Evolutionary conservation across 2,329 filamentous ascomycete genomes (phyloP), one percentile per base, ranked within the genome.

Genomic region (Botrytis squamosa): DNA sequence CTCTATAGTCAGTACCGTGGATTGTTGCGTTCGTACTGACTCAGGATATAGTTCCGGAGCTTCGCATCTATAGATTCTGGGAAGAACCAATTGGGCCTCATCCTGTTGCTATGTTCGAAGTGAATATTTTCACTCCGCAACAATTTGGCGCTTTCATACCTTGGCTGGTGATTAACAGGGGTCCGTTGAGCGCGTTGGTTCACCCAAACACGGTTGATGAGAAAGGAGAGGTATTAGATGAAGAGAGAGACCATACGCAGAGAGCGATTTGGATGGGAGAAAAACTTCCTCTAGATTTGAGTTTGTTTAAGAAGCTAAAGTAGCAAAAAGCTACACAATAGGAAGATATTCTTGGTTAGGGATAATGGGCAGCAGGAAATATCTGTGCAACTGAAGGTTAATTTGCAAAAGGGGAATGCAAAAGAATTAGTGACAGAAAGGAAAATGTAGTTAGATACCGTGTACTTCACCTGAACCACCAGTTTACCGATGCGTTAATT

Each of bases 111-210:
- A 97, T 97, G 94, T 97, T 97, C 79, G 95, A 98, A 83, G 93
- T 97, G 64, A 97, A 97, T 78, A 64, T 97, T 33, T 93, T 95
- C 81, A 94, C 91, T 0, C 95, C 94, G 0, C 90, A 89, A 4
- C 93, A 97, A 81, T 97, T 97, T 80, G 94, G 94, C 0, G 94
- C 95, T 0, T 97, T 97, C 79, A 84, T 98, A 57, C 88, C 93
- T 0, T 97, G 94, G 94, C 84, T 97, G 44, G 88, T 93, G 44
- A 89, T 97, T 73, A 91, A 95, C 83, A 87, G 94, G 8, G 94
- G 94, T 0, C 93, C 93, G 3, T 82, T 97, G 75, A 94, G 92
- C 66, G 94, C 85, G 6, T 84, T 98, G 33, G 82, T 97, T 1
- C 95, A 97, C 82, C 94, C 94, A 0, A 97, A 97, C 79, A 94